A percentile compares a stretch with the other conserved stretches of the same genome.
phyloP scores from a whole-genome alignment of 148 eudicot species.

The Diospyros kaki region DNA sequence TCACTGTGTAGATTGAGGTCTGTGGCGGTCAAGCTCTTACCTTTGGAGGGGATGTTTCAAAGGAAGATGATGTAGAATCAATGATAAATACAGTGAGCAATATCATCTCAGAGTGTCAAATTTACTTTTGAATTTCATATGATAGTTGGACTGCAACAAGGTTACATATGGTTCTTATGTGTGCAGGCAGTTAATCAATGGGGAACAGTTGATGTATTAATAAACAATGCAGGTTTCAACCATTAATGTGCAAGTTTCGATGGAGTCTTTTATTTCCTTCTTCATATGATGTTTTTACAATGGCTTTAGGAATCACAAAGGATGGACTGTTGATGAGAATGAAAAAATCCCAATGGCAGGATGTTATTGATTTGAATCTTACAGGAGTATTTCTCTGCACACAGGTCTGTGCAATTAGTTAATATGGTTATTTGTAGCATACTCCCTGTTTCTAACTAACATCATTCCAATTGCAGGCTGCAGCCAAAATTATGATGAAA shows the following conservation, averaged over 20 bases:
- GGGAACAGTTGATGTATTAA: slow-evolving; percentile 84
- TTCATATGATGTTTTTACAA: background rate
- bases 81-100: slow-evolving; percentile 81
- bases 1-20: slow-evolving; percentile 65
- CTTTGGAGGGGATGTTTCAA: slow-evolving; percentile 87
- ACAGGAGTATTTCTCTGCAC: slow-evolving; percentile 96
- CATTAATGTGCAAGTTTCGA: background rate
- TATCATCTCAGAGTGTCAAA: background rate
- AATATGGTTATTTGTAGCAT: background rate
- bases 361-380: slow-evolving; percentile 93
- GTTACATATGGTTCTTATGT: background rate
- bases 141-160: background rate
- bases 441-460: background rate
- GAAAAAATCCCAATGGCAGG: slow-evolving; percentile 93
- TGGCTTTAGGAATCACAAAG: slow-evolving; percentile 78
- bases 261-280: background rate
- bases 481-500: slow-evolving; percentile 86
- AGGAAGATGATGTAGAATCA: slow-evolving; percentile 80
- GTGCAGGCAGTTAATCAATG: slow-evolving; percentile 74
- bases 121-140: background rate
- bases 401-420: slow-evolving; percentile 47
- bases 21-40: slow-evolving; percentile 74
- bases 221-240: slow-evolving; percentile 79
- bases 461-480: slow-evolving; percentile 56
- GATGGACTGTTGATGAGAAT: slow-evolving; percentile 96